Base-by-base conservation (phyloP, 331 rosid species). In the Saraca asoca region DNA sequence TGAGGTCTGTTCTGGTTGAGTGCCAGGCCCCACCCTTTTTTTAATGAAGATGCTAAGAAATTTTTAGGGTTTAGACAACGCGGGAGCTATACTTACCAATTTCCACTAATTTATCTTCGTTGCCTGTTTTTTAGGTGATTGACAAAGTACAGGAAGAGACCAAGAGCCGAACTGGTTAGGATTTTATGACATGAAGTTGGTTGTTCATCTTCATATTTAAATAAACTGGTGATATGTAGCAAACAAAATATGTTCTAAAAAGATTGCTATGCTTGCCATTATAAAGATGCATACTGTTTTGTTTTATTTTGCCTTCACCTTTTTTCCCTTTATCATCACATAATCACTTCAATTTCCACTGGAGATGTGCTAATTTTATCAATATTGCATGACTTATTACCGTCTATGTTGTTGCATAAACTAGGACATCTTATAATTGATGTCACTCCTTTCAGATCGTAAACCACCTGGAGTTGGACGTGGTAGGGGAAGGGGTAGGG, bases 391-490 rank as follows among this genome's bases (percentile, higher is more conserved):
- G 51, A 33, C 7, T 12, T 15, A 41, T 51, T 12, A 29, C 29
- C 38, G 5, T 33, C 42, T 66, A 6, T 60, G 19, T 54, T 12
- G 14, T 54, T 70, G 35, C 16, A 52, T 42, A 31, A 62, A 12
- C 50, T 71, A 17, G 44, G 14, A 45, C 10, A 16, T 63, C 11
- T 13, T 70, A 59, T 71, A 46, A 50, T 82, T 24, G 34, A 45
- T 49, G 20, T 54, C 34, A 14, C 65, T 13, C 7, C 70, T 68
- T 76, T 14, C 86, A 93, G 98, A 93, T 71, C 88, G 98, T 71
- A 93, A 88, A 75, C 98, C 98, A 18, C 98, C 92, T 62, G 95
- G 96, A 19, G 95, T 94, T 54, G 99, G 99, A 9, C 97, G 98
- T 12, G 99, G 99, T 48, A 90, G 99, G 73, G 99, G 97, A 60